Conservation (phyloP, 2,329 filamentous ascomycete species). For the Piedraia hortae region DNA sequence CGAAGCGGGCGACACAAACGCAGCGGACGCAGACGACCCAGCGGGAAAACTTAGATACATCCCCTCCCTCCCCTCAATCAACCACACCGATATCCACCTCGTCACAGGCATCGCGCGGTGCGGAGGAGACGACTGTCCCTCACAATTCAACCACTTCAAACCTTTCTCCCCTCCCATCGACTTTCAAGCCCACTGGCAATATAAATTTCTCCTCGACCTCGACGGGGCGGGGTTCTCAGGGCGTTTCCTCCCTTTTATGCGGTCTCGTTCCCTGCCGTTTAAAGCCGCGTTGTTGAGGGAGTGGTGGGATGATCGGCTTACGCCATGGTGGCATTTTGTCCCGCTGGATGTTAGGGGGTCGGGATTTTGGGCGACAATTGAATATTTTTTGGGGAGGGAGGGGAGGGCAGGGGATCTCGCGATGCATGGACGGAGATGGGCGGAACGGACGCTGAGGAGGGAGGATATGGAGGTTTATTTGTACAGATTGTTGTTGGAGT, state of each 20-base stretch:
- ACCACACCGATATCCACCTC: slow-evolving; percentile 30
- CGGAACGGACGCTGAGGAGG: slow-evolving; percentile 30
- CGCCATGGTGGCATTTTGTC: slow-evolving; percentile 56
- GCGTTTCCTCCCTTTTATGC: slow-evolving; percentile 34
- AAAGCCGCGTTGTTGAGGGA: slow-evolving; percentile 45
- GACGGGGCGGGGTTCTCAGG: slow-evolving; percentile 42
- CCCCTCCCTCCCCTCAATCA: slow-evolving; percentile 30
- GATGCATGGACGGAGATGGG: slow-evolving; percentile 37
- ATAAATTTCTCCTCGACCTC: slow-evolving; percentile 43
- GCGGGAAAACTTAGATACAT: slow-evolving; percentile 5
- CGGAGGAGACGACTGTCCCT: slow-evolving; percentile 24
- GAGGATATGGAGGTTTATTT: slow-evolving; percentile 63
- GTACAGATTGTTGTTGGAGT: slow-evolving; percentile 52
- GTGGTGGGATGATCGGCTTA: slow-evolving; percentile 51
- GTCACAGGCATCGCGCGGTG: slow-evolving; percentile 29
- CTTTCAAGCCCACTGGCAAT: slow-evolving; percentile 31
- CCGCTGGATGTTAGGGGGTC: slow-evolving; percentile 49
- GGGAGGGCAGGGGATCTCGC: slow-evolving; percentile 33
- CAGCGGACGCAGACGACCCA: too few relatives aligned
- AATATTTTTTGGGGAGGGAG: slow-evolving; percentile 43
- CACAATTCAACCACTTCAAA: slow-evolving; percentile 26
- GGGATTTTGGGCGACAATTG: slow-evolving; percentile 42
- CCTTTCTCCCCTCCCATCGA: slow-evolving; percentile 17
- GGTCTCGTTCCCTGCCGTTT: slow-evolving; percentile 39
- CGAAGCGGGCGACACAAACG: not conserved